Conservation (phyloP, 2,329 filamentous ascomycete genomes). For the Dothistroma pini region DNA sequence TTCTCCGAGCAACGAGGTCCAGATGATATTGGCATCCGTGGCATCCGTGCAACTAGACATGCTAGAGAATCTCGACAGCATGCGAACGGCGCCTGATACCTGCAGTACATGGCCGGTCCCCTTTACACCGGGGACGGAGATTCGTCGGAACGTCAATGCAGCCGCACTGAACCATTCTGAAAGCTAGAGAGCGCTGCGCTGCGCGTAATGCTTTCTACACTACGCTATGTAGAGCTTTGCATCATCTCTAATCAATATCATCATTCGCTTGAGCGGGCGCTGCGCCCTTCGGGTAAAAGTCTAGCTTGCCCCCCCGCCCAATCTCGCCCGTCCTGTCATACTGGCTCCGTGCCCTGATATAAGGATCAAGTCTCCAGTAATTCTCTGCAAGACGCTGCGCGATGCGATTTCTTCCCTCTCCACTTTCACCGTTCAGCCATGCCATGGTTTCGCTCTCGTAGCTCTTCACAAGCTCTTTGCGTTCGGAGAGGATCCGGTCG, state of each 20-base stretch:
- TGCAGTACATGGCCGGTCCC: no score
- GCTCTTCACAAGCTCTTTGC: constrained; percentile 63
- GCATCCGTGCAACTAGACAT: no score
- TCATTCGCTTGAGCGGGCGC: not conserved
- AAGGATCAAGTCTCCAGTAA: constrained; percentile 90
- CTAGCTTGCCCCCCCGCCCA: constrained; percentile 60
- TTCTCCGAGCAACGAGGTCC: no score
- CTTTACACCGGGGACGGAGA: no score
- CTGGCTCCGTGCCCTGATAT: constrained; percentile 73
- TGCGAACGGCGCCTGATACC: no score
- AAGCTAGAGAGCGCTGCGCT: not conserved
- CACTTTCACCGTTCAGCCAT: constrained; percentile 63
- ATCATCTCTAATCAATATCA: not conserved
- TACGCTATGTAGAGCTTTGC: not conserved
- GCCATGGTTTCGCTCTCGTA: constrained; percentile 71
- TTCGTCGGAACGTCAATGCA: no score
- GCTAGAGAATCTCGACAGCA: no score
- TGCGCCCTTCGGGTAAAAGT: constrained; percentile 59
- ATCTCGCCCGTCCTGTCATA: constrained; percentile 82
- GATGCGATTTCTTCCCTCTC: constrained; percentile 30
- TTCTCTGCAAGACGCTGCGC: constrained; percentile 58
- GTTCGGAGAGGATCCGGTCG: constrained; percentile 60
- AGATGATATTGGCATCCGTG: no score
- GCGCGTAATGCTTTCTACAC: not conserved
- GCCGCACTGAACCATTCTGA: no score